phyloP scores from a whole-genome alignment of 2,329 filamentous ascomycete species.

The Scedosporium minutisporum region DNA sequence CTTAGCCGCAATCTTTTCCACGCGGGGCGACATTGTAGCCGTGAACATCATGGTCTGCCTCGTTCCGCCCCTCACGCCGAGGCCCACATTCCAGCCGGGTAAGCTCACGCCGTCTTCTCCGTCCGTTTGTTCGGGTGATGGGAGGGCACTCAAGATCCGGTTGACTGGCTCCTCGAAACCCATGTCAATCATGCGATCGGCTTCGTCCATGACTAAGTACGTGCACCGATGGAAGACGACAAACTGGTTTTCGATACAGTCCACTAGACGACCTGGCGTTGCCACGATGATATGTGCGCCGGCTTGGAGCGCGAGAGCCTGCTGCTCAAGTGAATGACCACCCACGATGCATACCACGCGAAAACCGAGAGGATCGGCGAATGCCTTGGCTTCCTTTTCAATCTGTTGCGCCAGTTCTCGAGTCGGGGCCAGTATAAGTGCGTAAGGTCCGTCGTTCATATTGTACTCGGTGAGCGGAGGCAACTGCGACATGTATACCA shows the following conservation, averaged over 20 bases:
- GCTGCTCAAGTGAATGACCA: slow-evolving; percentile 90
- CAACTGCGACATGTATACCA: slow-evolving; percentile 89
- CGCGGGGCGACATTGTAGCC: slow-evolving; percentile 86
- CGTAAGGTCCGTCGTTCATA: slow-evolving; percentile 92
- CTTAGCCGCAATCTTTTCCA: slow-evolving; percentile 94
- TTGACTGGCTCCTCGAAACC: slow-evolving; percentile 97
- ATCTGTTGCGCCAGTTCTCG: slow-evolving; percentile 98
- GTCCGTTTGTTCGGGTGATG: slow-evolving; percentile 88
- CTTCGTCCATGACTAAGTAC: slow-evolving; percentile 99
- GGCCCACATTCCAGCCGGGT: slow-evolving; percentile 69
- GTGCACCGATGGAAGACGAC: slow-evolving; percentile 93
- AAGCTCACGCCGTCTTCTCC: slow-evolving; percentile 83
- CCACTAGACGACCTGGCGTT: slow-evolving; percentile 92
- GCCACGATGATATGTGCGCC: slow-evolving; percentile 97
- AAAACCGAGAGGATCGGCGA: slow-evolving; percentile 82
- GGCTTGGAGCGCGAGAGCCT: slow-evolving; percentile 79
- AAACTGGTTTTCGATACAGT: slow-evolving; percentile 89
- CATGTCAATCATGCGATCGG: slow-evolving; percentile 97
- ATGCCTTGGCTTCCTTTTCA: slow-evolving; percentile 86
- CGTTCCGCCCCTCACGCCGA: slow-evolving; percentile 54
- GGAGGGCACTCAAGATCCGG: slow-evolving; percentile 90
- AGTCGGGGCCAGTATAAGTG: slow-evolving; percentile 92
- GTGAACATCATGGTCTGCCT: slow-evolving; percentile 99
- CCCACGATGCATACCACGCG: slow-evolving; percentile 96
- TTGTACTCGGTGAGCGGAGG: slow-evolving; percentile 75